phyloP scores from a whole-genome alignment of 306 rosid species.

The Biancaea sappan region DNA sequence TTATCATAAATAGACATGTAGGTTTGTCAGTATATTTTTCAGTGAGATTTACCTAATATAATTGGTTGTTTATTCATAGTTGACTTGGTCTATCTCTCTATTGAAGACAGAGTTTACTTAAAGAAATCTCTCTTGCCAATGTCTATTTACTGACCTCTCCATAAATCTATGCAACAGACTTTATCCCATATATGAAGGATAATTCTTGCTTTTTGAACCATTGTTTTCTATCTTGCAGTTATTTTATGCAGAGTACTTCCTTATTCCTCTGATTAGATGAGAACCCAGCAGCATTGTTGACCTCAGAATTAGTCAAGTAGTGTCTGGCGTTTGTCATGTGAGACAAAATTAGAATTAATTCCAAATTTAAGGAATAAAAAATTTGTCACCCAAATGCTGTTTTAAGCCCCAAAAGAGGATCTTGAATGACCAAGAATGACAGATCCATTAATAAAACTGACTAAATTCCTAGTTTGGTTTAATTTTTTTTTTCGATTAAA shows the following conservation, averaged over 20 bases:
- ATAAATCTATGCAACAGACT: too few species aligned
- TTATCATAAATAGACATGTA: neutral
- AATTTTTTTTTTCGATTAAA: too few species aligned
- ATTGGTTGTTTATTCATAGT: too few species aligned
- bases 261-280: slow-evolving; percentile 84
- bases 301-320: slow-evolving; percentile 8
- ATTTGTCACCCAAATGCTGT: too few species aligned
- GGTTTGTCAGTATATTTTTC: neutral
- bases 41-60: too few species aligned
- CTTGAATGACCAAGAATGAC: too few species aligned
- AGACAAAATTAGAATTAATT: too few species aligned
- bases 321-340: neutral
- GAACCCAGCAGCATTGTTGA: slow-evolving; percentile 22
- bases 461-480: too few species aligned
- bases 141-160: neutral
- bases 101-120: neutral
- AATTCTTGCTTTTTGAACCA: slow-evolving; percentile 8
- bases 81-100: too few species aligned
- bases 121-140: neutral
- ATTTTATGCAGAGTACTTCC: slow-evolving; percentile 86
- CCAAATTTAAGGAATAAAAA: too few species aligned
- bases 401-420: too few species aligned
- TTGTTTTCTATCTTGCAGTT: slow-evolving; percentile 66
- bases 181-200: neutral
- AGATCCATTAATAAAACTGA: too few species aligned